Percentiles rank a stretch among this genome's conserved stretches.
These are phyloP conservation scores for Pythium periplocum DNA, from an alignment of 352 stramenopile genomes.

Conservation along the genomic window DNA sequence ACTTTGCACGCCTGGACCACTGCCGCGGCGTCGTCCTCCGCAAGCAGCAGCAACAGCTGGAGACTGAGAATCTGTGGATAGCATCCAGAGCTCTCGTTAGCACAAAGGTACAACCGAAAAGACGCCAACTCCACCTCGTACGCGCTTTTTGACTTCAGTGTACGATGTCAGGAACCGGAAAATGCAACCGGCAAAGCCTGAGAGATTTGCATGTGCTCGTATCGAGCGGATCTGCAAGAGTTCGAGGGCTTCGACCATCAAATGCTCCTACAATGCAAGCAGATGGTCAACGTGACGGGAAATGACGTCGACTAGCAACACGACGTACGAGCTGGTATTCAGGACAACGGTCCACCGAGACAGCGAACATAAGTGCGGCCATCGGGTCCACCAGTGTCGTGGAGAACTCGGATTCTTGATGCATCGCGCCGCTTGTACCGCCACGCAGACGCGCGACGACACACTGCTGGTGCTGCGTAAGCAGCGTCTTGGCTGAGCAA, in stretches of 20 bases:
- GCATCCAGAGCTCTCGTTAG: not conserved
- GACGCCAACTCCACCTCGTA: constrained; percentile 16
- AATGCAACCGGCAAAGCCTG: constrained; percentile 47
- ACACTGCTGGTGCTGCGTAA: constrained; percentile 47
- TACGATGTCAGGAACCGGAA: constrained; percentile 52
- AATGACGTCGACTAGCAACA: not conserved
- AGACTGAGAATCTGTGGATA: constrained; percentile 44
- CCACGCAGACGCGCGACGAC: constrained; percentile 33
- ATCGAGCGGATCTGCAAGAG: constrained; percentile 43
- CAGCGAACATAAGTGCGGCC: constrained; percentile 56
- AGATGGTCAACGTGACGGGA: not conserved
- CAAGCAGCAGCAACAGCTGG: constrained; percentile 47
- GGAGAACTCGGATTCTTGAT: constrained; percentile 45
- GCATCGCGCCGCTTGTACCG: constrained; percentile 13
- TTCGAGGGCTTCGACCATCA: constrained; percentile 50
- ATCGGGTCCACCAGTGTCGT: constrained; percentile 51
- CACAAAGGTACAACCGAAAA: constrained; percentile 5
- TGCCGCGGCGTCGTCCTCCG: constrained; percentile 38
- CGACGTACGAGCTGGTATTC: constrained; percentile 45
- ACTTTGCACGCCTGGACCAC: constrained; percentile 53
- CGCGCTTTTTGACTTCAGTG: constrained; percentile 48
- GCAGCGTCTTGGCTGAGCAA: constrained; percentile 36
- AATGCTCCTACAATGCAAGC: constrained; percentile 31
- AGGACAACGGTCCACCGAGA: constrained; percentile 50
- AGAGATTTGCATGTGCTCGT: constrained; percentile 31